A percentile compares a stretch with the other conserved stretches of the same genome.
Conservation (phyloP, 164 flowering plant genomes). For the Brasenia schreberi region DNA sequence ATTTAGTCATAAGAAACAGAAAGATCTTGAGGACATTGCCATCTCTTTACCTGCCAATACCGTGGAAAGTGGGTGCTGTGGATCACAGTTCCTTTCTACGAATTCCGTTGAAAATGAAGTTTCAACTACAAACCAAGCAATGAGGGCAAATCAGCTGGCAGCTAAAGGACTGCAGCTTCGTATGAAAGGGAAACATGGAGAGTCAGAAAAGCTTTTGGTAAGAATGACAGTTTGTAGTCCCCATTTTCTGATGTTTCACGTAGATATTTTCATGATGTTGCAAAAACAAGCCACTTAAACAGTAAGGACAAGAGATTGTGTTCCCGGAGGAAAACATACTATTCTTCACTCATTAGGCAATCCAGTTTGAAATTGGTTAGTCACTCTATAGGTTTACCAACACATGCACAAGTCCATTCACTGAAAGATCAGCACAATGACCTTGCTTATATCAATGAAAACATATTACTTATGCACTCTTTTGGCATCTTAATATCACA, state of each 20-base stretch:
- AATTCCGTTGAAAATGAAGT: constrained; percentile 12
- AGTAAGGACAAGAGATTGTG: too few species aligned
- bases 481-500: not conserved
- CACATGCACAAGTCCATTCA: not conserved
- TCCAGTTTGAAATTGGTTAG: too few species aligned
- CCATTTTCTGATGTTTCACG: too few species aligned
- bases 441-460: too few species aligned
- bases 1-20: constrained; percentile 13
- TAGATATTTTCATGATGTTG: too few species aligned
- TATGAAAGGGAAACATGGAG: constrained; percentile 82
- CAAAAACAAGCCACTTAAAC: too few species aligned
- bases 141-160: constrained; percentile 81
- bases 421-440: not conserved
- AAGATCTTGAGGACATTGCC: constrained; percentile 11
- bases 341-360: too few species aligned
- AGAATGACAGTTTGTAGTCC: constrained; percentile 8
- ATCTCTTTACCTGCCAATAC: constrained; percentile 11
- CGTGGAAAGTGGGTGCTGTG: constrained; percentile 9
- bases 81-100: constrained; percentile 9
- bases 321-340: too few species aligned
- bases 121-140: constrained; percentile 12
- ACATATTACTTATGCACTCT: too few species aligned
- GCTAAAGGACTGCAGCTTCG: constrained; percentile 93
- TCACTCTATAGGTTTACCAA: not conserved
- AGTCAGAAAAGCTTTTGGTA: constrained; percentile 81